A percentile compares a stretch with the other conserved stretches of the same genome.
phyloP scores from a whole-genome alignment of 768 basidiomycete species.

The Rhodosporidiobolus sp. region DNA sequence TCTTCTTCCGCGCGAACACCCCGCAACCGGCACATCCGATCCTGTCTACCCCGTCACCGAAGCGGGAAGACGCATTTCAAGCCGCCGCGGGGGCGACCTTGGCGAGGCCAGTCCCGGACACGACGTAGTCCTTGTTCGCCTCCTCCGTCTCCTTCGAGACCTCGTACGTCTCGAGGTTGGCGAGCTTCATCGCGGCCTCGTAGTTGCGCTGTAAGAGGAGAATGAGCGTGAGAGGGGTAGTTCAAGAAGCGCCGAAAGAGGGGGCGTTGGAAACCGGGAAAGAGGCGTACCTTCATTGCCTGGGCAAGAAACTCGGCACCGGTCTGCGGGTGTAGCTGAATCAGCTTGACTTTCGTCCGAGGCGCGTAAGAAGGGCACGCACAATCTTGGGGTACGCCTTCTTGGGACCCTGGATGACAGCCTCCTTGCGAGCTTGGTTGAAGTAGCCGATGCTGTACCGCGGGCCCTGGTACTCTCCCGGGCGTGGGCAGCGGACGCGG shows the following conservation, averaged over 20 bases:
- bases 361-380: background rate
- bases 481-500: slow-evolving; percentile 43
- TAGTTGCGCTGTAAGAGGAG: slow-evolving; percentile 19
- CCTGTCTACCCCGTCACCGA: background rate
- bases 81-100: background rate
- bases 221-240: no score
- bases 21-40: no score
- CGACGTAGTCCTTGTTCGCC: slow-evolving; percentile 19
- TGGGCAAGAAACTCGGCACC: slow-evolving; percentile 46
- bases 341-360: background rate
- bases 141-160: slow-evolving; percentile 12
- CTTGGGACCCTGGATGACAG: slow-evolving; percentile 44
- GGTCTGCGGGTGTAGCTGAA: slow-evolving; percentile 24
- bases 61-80: background rate
- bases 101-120: slow-evolving; percentile 23
- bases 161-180: slow-evolving; percentile 19
- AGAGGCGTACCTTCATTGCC: slow-evolving; percentile 33
- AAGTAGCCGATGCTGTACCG: slow-evolving; percentile 47
- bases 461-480: slow-evolving; percentile 25
- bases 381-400: slow-evolving; percentile 43
- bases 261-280: background rate
- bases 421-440: slow-evolving; percentile 44
- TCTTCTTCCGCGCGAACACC: no score
- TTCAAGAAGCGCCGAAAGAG: background rate
- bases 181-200: slow-evolving; percentile 15